phyloP scores from a whole-genome alignment of 83 land plant species.

The Diphasiastrum complanatum region DNA sequence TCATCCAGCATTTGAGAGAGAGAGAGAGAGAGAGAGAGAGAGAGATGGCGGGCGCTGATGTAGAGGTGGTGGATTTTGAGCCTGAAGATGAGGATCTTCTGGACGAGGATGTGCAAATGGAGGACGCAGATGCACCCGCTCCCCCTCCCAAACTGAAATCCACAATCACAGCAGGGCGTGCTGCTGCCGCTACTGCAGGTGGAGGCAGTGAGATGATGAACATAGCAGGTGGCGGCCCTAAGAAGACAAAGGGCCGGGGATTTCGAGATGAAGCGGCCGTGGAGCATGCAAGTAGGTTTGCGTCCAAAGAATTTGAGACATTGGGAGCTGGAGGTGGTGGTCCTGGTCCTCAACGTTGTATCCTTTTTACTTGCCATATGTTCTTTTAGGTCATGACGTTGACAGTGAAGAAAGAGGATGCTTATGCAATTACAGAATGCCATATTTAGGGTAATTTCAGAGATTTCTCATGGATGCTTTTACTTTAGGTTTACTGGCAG shows the following conservation, averaged over 20 bases:
- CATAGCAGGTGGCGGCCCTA: slow-evolving; percentile 34
- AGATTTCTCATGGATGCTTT: neutral
- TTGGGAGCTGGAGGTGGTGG: slow-evolving; percentile 73
- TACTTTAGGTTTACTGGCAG: neutral
- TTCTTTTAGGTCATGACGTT: too few species aligned
- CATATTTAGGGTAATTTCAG: neutral
- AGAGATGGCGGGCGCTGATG: slow-evolving; percentile 62
- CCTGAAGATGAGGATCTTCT: slow-evolving; percentile 80
- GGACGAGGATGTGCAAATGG: slow-evolving; percentile 76
- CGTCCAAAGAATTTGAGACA: slow-evolving; percentile 70
- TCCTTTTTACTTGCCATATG: slow-evolving; percentile 19
- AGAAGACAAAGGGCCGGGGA: slow-evolving; percentile 96
- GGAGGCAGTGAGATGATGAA: slow-evolving; percentile 15
- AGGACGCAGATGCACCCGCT: slow-evolving; percentile 48
- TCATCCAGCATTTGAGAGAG: too few species aligned
- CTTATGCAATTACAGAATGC: neutral
- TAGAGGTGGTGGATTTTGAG: slow-evolving; percentile 82
- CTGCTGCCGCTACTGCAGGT: slow-evolving; percentile 12
- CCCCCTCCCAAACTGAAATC: slow-evolving; percentile 71
- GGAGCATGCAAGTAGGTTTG: slow-evolving; percentile 60
- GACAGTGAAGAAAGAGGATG: too few species aligned
- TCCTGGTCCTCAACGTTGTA: slow-evolving; percentile 90
- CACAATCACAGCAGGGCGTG: slow-evolving; percentile 56
- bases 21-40: too few species aligned
- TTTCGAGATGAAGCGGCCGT: slow-evolving; percentile 65